Percentiles rank a stretch among this genome's conserved stretches.
Conservation (phyloP, 495 filamentous ascomycete species). For the Parmelia sp. region DNA sequence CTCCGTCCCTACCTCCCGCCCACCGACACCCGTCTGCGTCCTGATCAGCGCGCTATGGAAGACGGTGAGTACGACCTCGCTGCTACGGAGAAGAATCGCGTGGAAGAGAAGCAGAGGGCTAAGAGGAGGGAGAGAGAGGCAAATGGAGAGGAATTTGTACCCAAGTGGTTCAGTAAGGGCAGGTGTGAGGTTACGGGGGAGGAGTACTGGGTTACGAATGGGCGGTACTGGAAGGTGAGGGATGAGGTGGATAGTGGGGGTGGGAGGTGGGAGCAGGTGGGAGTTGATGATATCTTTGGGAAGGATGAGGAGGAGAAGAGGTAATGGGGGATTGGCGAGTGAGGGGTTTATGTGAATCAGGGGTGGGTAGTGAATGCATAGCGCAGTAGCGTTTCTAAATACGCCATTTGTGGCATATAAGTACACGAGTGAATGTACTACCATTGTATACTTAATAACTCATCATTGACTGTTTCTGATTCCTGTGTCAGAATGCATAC, state of each 20-base stretch:
- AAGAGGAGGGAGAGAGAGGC: constrained; percentile 66
- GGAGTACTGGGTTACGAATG: constrained; percentile 82
- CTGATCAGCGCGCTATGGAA: constrained; percentile 98
- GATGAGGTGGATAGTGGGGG: constrained; percentile 44
- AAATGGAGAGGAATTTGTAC: constrained; percentile 70
- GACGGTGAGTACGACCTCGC: constrained; percentile 92
- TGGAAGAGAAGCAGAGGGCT: constrained; percentile 89
- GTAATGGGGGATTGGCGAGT: not conserved
- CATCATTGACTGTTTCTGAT: not conserved
- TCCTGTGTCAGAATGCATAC: not conserved
- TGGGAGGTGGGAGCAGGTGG: constrained; percentile 46
- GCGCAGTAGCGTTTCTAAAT: not conserved
- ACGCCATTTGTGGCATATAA: not conserved
- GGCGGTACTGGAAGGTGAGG: constrained; percentile 76
- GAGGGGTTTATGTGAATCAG: too few relatives aligned
- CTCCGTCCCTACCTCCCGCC: constrained; percentile 71
- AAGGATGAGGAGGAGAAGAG: constrained; percentile 5
- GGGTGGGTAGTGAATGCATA: not conserved
- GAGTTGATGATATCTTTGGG: constrained; percentile 59
- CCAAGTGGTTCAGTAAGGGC: constrained; percentile 76
- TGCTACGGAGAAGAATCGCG: constrained; percentile 85
- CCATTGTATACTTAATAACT: not conserved
- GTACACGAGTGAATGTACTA: not conserved
- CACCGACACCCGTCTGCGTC: constrained; percentile 83
- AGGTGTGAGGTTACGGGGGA: constrained; percentile 76